Evolutionary conservation across 768 basidiomycete species (phyloP).

Genomic region (Tricholoma sp.): DNA sequence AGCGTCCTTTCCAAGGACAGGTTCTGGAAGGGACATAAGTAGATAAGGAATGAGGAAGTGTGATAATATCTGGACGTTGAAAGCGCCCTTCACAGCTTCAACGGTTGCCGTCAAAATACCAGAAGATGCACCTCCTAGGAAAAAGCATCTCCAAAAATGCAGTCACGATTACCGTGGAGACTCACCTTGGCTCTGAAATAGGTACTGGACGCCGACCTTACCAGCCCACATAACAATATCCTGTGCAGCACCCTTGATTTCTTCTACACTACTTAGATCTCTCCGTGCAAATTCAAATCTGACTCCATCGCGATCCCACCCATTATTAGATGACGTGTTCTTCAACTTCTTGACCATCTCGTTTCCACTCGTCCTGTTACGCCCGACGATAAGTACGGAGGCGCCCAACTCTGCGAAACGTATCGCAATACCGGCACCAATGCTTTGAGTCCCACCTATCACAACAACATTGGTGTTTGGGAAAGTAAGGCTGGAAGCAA

Average conservation of each 20-base stretch:
- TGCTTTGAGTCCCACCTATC: too few species aligned
- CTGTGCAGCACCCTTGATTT: not conserved
- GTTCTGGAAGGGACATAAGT: not conserved
- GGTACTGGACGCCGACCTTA: not conserved
- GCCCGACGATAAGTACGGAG: not conserved
- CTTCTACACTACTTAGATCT: not conserved
- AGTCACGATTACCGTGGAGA: too few species aligned
- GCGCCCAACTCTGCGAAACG: too few species aligned
- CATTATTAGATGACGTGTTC: not conserved
- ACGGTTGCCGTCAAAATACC: not conserved
- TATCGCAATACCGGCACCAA: too few species aligned
- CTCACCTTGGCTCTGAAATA: not conserved
- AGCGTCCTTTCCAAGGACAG: not conserved
- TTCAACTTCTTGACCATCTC: not conserved
- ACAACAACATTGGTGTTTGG: too few species aligned
- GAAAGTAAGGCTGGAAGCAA: too few species aligned
- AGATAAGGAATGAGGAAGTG: not conserved
- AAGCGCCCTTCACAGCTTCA: not conserved
- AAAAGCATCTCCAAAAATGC: too few species aligned
- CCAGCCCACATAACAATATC: not conserved
- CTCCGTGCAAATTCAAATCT: not conserved
- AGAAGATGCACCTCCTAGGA: not conserved
- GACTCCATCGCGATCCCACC: not conserved
- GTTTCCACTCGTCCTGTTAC: not conserved
- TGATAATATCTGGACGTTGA: not conserved